These are phyloP conservation scores for Phytophthora multivora DNA, from an alignment of 352 stramenopile species.

Conservation along the genomic window DNA sequence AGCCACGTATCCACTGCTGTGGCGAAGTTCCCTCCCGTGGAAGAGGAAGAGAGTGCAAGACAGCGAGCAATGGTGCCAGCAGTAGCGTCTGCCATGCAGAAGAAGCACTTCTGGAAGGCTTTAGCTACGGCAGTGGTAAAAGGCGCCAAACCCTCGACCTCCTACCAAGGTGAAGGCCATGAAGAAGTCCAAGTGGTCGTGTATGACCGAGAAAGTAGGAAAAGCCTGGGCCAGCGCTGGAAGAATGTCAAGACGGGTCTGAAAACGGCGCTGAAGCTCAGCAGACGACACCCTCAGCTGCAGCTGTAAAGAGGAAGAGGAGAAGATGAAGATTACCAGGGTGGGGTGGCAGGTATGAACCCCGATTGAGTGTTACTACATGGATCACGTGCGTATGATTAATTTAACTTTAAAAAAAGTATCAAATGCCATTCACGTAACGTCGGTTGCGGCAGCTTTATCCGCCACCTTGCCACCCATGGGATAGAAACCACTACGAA, in stretches of 20 bases:
- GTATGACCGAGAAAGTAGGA: slow-evolving; percentile 3
- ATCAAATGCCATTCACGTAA: background rate
- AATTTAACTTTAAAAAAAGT: slow-evolving; percentile 26
- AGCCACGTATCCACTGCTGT: slow-evolving; percentile 25
- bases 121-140: slow-evolving; percentile 7
- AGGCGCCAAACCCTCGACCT: slow-evolving; percentile 7
- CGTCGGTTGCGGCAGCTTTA: background rate
- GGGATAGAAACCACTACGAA: background rate
- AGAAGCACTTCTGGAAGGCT: slow-evolving; percentile 31
- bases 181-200: slow-evolving; percentile 10
- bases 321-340: slow-evolving; percentile 4
- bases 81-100: slow-evolving; percentile 14
- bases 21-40: slow-evolving; percentile 7
- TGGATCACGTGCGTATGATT: slow-evolving; percentile 23
- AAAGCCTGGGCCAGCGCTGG: slow-evolving; percentile 27
- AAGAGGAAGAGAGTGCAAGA: slow-evolving; percentile 5
- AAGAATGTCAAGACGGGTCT: slow-evolving; percentile 19
- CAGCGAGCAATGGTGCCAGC: slow-evolving; percentile 2
- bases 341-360: slow-evolving; percentile 11
- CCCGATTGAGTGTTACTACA: slow-evolving; percentile 2
- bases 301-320: slow-evolving; percentile 8
- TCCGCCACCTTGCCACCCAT: slow-evolving; percentile 2
- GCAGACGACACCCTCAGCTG: slow-evolving; percentile 13
- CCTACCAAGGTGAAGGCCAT: background rate
- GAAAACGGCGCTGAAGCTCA: slow-evolving; percentile 16